Percentiles rank a stretch among this genome's conserved stretches.
Conservation (phyloP, 148 eudicot genomes). For the Tetragonia tetragonoides region DNA sequence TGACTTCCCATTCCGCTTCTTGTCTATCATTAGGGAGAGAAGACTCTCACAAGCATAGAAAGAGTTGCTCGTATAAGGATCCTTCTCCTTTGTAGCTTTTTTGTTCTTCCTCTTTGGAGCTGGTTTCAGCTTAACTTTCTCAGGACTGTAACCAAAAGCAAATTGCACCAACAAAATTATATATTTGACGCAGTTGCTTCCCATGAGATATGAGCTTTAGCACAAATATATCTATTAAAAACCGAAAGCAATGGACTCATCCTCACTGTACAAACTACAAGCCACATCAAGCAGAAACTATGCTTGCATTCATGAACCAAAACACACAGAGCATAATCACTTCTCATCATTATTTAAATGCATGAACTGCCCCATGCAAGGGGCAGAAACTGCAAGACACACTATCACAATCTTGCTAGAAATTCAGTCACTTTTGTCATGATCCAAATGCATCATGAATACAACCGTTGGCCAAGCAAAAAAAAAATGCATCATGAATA, state of each 20-base stretch:
- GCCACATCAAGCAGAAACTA: not conserved
- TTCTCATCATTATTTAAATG: not conserved
- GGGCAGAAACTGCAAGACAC: not conserved
- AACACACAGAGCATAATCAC: no score
- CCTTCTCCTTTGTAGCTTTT: conserved; percentile 38
- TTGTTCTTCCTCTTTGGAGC: conserved; percentile 37
- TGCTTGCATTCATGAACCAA: not conserved
- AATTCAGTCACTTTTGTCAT: not conserved
- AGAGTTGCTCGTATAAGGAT: conserved; percentile 45
- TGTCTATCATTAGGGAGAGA: conserved; percentile 58
- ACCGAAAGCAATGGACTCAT: not conserved
- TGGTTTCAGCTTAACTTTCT: conserved; percentile 36
- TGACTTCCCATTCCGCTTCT: conserved; percentile 43
- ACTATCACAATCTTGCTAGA: no score
- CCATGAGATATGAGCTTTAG: not conserved
- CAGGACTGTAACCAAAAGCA: conserved; percentile 40
- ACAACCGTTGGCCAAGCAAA: no score
- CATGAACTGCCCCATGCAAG: not conserved
- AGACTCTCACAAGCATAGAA: conserved; percentile 69
- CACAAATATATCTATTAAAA: not conserved
- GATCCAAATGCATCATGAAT: not conserved
- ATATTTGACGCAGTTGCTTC: not conserved
- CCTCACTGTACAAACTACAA: not conserved
- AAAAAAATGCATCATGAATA: not conserved
- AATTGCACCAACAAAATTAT: not conserved